Percentiles rank a stretch among this genome's conserved stretches.
Conservation (phyloP, 179 eudicot species). For the Dionaea muscipula region DNA sequence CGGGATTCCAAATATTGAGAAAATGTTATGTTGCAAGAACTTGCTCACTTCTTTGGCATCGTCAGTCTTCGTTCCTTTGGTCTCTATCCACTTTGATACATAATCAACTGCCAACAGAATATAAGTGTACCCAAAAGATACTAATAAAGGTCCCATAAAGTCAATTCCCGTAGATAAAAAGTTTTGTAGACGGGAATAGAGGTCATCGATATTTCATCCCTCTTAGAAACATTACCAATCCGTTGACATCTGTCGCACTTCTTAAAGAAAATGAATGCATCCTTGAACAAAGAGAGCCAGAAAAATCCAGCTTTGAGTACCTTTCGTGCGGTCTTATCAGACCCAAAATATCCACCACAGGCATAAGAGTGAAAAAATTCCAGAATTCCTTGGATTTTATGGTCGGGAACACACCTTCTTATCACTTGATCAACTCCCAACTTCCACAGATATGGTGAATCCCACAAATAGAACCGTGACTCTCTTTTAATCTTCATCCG, state of each 20-base stretch:
- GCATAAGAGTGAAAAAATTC: background rate
- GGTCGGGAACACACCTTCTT: background rate
- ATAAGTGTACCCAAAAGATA: background rate
- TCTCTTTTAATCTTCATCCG: background rate
- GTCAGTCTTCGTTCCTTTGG: background rate
- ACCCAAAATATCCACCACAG: background rate
- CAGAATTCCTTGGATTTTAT: background rate
- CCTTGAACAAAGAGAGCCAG: background rate
- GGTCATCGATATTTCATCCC: background rate
- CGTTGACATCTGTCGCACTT: background rate
- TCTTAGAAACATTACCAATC: background rate
- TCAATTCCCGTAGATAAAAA: conserved; percentile 12
- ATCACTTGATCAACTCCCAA: background rate
- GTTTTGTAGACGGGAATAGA: background rate
- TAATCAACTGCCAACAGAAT: conserved; percentile 10
- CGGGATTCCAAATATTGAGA: background rate
- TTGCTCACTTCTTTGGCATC: background rate
- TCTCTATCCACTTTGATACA: conserved; percentile 8
- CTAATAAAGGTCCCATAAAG: conserved; percentile 9
- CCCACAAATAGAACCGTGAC: background rate
- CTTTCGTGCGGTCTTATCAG: background rate
- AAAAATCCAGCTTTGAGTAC: conserved; percentile 5
- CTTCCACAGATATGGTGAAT: background rate
- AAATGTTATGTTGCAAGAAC: background rate
- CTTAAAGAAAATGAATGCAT: background rate